A percentile compares a stretch with the other conserved stretches of the same genome.
These are phyloP conservation scores for Candida ipomoeae DNA, from an alignment of 805 yeast genomes.

Conservation along the genomic window DNA sequence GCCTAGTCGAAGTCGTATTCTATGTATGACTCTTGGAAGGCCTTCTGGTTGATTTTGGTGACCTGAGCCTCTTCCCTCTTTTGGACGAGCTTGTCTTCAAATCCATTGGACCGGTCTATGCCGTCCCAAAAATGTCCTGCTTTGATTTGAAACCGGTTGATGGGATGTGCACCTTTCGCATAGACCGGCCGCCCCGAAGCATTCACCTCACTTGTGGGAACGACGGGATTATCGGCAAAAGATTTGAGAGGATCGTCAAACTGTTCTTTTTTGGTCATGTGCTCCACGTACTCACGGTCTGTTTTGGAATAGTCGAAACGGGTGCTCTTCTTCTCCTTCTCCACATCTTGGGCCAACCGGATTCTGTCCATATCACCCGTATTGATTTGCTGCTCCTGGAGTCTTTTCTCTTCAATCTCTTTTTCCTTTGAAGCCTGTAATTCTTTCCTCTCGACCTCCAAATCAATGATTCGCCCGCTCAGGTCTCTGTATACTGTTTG, in stretches of 20 bases:
- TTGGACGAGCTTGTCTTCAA: conserved; percentile 60
- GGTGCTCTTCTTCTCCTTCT: conserved; percentile 29
- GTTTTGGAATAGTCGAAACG: conserved; percentile 26
- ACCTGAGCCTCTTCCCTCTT: conserved; percentile 23
- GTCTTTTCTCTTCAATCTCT: conserved; percentile 4
- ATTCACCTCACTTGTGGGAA: conserved; percentile 8
- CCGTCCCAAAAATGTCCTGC: conserved; percentile 95
- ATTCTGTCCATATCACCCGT: conserved; percentile 13
- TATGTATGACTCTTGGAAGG: conserved; percentile 15
- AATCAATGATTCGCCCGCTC: conserved; percentile 28
- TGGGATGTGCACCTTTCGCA: conserved; percentile 46
- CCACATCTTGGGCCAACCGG: conserved; percentile 12
- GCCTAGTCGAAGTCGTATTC: conserved; percentile 17
- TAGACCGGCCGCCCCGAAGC: conserved; percentile 52
- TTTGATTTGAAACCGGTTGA: conserved; percentile 67
- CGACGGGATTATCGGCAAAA: conserved; percentile 30
- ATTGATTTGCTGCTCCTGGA: conserved; percentile 12
- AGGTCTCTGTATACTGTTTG: conserved; percentile 41
- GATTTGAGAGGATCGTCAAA: conserved; percentile 63
- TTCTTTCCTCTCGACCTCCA: conserved; percentile 9
- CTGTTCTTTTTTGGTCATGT: conserved; percentile 27
- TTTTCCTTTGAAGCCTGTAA: conserved; percentile 12
- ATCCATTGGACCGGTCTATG: conserved; percentile 83
- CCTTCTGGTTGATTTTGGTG: conserved; percentile 10
- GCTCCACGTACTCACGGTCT: conserved; percentile 35